Percentiles rank a stretch among this genome's conserved stretches.
These are phyloP conservation scores for Ettlia oleoabundans DNA, from an alignment of 139 green algal species.

Conservation along the genomic window DNA sequence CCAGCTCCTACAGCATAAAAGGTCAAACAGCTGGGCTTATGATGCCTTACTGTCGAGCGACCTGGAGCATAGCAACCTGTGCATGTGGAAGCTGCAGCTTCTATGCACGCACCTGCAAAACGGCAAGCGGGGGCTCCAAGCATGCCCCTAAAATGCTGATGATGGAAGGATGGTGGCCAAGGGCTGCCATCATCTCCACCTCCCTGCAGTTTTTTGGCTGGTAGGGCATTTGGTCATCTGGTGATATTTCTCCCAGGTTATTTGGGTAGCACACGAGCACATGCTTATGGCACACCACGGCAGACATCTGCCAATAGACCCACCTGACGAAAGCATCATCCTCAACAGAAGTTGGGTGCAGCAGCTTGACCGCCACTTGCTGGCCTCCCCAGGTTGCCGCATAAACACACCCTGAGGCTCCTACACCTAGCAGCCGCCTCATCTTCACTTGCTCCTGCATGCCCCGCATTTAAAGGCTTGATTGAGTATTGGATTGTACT, in stretches of 20 bases:
- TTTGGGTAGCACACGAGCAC: too few species aligned
- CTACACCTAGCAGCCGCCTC: slow-evolving; percentile 27
- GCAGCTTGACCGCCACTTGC: slow-evolving; percentile 41
- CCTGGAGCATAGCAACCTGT: background rate
- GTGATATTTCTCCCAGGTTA: too few species aligned
- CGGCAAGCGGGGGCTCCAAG: slow-evolving; percentile 12
- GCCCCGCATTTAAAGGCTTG: too few species aligned
- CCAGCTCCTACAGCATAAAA: slow-evolving; percentile 10
- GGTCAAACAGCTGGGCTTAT: too few species aligned
- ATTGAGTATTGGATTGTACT: too few species aligned
- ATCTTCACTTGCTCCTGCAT: slow-evolving; percentile 32
- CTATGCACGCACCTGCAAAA: slow-evolving; percentile 34
- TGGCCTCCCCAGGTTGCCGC: slow-evolving; percentile 14
- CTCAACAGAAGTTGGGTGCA: slow-evolving; percentile 31
- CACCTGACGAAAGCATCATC: background rate
- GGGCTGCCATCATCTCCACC: slow-evolving; percentile 29
- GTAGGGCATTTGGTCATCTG: too few species aligned
- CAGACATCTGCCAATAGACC: too few species aligned
- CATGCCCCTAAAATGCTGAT: slow-evolving; percentile 34
- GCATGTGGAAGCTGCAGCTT: background rate
- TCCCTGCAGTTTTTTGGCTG: too few species aligned
- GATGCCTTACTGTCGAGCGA: too few species aligned
- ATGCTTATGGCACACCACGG: too few species aligned
- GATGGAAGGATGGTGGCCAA: slow-evolving; percentile 26
- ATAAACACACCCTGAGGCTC: slow-evolving; percentile 27